Conservation (phyloP, 352 stramenopile genomes). For the Lagenidium giganteum region DNA sequence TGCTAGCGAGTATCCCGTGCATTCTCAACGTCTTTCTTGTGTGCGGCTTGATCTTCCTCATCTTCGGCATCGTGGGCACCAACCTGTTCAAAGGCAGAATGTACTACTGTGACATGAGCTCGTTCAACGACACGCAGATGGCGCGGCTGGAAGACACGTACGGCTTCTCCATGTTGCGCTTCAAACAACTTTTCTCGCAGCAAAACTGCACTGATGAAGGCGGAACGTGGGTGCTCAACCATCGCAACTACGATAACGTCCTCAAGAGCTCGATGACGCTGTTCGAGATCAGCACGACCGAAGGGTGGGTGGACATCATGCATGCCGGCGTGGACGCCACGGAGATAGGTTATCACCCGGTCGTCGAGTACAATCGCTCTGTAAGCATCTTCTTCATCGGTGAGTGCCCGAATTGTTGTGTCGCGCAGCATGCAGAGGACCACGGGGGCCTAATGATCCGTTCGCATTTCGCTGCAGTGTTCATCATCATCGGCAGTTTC, state of each 20-base stretch:
- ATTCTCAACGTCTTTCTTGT: constrained; percentile 80
- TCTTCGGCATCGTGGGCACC: constrained; percentile 69
- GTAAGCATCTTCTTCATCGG: constrained; percentile 77
- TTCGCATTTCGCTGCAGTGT: constrained; percentile 28
- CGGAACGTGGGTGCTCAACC: constrained; percentile 20
- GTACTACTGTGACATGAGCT: constrained; percentile 54
- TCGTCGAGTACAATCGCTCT: constrained; percentile 55
- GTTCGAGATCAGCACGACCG: constrained; percentile 84
- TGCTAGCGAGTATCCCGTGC: constrained; percentile 65
- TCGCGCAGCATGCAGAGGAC: no score
- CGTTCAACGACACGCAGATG: constrained; percentile 20
- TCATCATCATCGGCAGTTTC: constrained; percentile 83
- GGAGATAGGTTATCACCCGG: constrained; percentile 60
- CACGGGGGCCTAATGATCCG: neutral
- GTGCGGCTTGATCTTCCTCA: constrained; percentile 86
- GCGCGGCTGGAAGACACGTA: constrained; percentile 21
- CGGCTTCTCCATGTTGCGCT: constrained; percentile 32
- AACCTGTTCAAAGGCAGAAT: constrained; percentile 86
- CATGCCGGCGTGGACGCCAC: constrained; percentile 67
- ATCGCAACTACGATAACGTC: constrained; percentile 67
- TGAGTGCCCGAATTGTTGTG: constrained; percentile 6
- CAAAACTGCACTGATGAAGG: constrained; percentile 24
- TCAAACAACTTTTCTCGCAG: constrained; percentile 34
- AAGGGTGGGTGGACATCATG: constrained; percentile 85
- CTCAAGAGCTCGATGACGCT: constrained; percentile 46